phyloP scores from a whole-genome alignment of 148 eudicot genomes.

The Vaccinium myrtillus region DNA sequence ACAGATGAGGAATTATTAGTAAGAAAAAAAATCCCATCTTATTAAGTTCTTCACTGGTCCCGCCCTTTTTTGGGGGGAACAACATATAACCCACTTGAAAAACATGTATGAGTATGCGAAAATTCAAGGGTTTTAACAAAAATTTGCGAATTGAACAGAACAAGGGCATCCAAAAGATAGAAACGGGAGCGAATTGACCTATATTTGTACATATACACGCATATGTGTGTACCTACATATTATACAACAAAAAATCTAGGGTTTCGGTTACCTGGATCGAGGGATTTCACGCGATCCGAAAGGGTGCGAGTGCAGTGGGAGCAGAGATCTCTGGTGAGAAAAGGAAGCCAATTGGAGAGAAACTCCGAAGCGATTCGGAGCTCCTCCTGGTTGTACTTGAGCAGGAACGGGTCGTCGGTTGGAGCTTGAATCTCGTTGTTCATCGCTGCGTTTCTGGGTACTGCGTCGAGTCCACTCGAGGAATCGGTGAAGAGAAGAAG shows the following conservation, averaged over 20 bases:
- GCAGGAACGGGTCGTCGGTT: slow-evolving; percentile 52
- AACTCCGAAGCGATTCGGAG: slow-evolving; percentile 79
- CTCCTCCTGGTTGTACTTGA: slow-evolving; percentile 49
- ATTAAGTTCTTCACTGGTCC: too few relatives aligned
- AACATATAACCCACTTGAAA: too few relatives aligned
- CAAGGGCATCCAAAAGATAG: too few relatives aligned
- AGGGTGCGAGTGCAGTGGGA: slow-evolving; percentile 43
- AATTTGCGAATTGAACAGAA: too few relatives aligned
- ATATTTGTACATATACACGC: too few relatives aligned
- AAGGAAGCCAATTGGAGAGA: slow-evolving; percentile 71
- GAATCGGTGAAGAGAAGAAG: background rate
- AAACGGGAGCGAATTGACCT: too few relatives aligned
- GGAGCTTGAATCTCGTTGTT: slow-evolving; percentile 22
- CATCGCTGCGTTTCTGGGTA: slow-evolving; percentile 19
- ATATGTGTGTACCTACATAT: too few relatives aligned
- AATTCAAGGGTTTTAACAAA: too few relatives aligned
- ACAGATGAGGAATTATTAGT: too few relatives aligned
- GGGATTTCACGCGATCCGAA: slow-evolving; percentile 50
- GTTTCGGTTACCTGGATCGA: slow-evolving; percentile 36
- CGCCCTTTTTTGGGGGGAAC: too few relatives aligned
- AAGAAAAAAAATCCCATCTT: too few relatives aligned
- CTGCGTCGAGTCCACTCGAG: background rate
- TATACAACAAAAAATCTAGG: background rate
- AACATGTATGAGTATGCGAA: too few relatives aligned
- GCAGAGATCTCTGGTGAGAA: slow-evolving; percentile 68